phyloP scores from a whole-genome alignment of 257 asterid species.

The Solanum tarapatanum region DNA sequence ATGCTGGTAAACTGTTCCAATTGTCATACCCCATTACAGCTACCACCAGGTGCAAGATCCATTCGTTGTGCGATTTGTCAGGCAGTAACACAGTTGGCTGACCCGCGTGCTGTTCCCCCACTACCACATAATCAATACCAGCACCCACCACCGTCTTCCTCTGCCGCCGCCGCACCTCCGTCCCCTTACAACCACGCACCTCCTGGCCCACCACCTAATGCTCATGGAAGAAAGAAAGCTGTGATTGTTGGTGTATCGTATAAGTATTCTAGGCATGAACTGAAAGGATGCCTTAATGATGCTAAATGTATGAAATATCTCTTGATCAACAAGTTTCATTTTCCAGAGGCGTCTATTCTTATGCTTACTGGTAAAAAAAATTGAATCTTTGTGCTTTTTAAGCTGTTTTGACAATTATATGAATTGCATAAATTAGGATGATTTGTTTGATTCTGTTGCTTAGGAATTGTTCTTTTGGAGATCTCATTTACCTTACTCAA shows the following conservation, averaged over 20 bases:
- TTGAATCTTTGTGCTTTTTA: background rate
- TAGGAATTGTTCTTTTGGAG: background rate
- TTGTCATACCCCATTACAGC: conserved; percentile 65
- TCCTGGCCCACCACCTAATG: conserved; percentile 58
- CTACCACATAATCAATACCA: conserved; percentile 12
- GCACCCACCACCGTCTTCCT: background rate
- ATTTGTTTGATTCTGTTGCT: background rate
- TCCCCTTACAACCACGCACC: conserved; percentile 69
- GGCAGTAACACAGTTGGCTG: conserved; percentile 58
- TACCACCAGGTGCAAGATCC: conserved; percentile 79
- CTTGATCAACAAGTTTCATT: conserved; percentile 58
- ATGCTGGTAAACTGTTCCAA: conserved; percentile 65
- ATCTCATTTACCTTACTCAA: background rate
- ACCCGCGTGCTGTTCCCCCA: conserved; percentile 48
- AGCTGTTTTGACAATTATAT: background rate
- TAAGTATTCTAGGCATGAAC: conserved; percentile 65
- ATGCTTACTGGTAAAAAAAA: conserved; percentile 65
- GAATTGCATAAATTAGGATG: background rate
- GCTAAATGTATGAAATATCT: conserved; percentile 89
- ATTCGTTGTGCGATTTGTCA: conserved; percentile 87
- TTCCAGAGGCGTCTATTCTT: conserved; percentile 82
- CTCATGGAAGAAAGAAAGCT: conserved; percentile 80
- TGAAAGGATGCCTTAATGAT: conserved; percentile 89
- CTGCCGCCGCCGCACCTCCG: conserved; percentile 12
- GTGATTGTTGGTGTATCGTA: conserved; percentile 91